A percentile compares a stretch with the other conserved stretches of the same genome.
phyloP scores from a whole-genome alignment of 352 stramenopile species.

The Phytophthora capsici region DNA sequence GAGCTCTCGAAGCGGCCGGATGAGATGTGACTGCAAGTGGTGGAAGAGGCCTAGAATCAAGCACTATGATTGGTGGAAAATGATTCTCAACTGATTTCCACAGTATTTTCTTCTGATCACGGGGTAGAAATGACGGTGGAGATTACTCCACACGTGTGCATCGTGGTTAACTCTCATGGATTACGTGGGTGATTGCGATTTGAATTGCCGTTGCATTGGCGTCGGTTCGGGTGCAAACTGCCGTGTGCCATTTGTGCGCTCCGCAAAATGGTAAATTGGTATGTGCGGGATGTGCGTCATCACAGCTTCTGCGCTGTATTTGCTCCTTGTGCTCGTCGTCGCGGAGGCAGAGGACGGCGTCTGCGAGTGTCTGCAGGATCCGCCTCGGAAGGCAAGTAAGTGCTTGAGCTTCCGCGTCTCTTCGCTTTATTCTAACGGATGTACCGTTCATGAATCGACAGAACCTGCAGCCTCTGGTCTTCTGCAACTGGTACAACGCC shows the following conservation, averaged over 20 bases:
- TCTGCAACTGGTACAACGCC: constrained; percentile 78
- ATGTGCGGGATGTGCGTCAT: constrained; percentile 15
- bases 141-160: not conserved
- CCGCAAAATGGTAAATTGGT: constrained; percentile 17
- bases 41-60: constrained; percentile 20
- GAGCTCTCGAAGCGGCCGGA: constrained; percentile 1
- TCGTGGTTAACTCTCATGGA: not conserved
- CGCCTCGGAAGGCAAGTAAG: constrained; percentile 28
- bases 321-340: constrained; percentile 10
- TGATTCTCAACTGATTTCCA: constrained; percentile 11
- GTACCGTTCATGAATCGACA: constrained; percentile 27
- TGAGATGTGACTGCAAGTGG: constrained; percentile 13
- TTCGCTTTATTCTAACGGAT: constrained; percentile 8
- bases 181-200: not conserved
- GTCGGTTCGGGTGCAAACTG: constrained; percentile 27
- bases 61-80: constrained; percentile 23
- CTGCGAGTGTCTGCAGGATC: constrained; percentile 37
- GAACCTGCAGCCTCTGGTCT: constrained; percentile 67
- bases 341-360: constrained; percentile 6
- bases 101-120: not conserved
- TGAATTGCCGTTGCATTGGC: constrained; percentile 7
- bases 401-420: not conserved
- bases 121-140: not conserved
- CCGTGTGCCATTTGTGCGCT: constrained; percentile 2
- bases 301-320: constrained; percentile 3